phyloP scores from a whole-genome alignment of 2,329 filamentous ascomycete species.

The Colletotrichum theobromicola region DNA sequence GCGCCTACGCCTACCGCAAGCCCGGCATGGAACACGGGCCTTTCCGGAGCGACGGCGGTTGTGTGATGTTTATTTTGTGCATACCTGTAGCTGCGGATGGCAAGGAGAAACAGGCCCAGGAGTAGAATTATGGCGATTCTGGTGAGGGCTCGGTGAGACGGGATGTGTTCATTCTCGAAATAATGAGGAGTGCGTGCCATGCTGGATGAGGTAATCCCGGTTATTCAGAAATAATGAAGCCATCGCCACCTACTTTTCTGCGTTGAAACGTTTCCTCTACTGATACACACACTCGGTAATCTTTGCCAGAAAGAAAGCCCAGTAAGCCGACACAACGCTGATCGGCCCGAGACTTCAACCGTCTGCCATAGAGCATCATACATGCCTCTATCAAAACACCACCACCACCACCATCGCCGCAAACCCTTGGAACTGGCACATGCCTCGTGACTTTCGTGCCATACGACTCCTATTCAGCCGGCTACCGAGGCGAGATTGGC shows the following conservation, averaged over 20 bases:
- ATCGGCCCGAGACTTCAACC: neutral
- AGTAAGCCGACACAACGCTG: neutral
- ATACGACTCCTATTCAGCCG: neutral
- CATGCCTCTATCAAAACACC: neutral
- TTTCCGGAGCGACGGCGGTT: slow-evolving; percentile 37
- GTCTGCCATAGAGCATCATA: neutral
- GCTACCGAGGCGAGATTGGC: neutral
- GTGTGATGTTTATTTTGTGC: slow-evolving; percentile 37
- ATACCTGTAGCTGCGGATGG: slow-evolving; percentile 22
- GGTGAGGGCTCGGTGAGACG: neutral
- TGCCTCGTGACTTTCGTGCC: neutral
- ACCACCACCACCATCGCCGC: neutral
- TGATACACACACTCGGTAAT: neutral
- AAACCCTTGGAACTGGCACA: neutral
- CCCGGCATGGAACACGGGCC: slow-evolving; percentile 45
- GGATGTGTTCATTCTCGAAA: neutral
- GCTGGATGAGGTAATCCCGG: neutral
- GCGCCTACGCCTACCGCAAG: slow-evolving; percentile 43
- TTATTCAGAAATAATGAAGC: neutral
- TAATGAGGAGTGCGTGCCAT: neutral
- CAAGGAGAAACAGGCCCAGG: neutral
- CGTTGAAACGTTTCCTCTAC: neutral
- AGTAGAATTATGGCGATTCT: neutral
- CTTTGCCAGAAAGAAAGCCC: neutral
- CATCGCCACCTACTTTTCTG: neutral